Evolutionary conservation across 441 rosid genomes (phyloP).

Genomic region (Erodium texanum): DNA sequence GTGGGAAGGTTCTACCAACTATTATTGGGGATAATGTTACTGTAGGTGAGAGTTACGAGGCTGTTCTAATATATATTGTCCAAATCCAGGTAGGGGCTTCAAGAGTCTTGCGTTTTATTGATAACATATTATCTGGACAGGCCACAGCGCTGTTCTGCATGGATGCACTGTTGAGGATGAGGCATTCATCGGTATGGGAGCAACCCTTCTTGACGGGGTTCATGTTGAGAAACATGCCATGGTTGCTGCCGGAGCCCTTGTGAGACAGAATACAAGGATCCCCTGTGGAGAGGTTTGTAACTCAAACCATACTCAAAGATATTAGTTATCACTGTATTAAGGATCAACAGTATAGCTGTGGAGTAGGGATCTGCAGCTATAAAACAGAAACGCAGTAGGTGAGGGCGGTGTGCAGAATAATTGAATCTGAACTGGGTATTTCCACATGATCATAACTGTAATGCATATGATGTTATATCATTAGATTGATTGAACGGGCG

Average conservation of each 20-base stretch:
- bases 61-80: neutral
- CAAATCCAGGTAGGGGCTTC: neutral
- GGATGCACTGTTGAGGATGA: conserved; percentile 94
- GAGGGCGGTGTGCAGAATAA: neutral
- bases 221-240: conserved; percentile 20
- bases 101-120: neutral
- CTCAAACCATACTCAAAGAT: neutral
- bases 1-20: conserved; percentile 86
- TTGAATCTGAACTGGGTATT: neutral
- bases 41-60: conserved; percentile 46
- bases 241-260: conserved; percentile 10
- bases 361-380: neutral
- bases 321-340: neutral
- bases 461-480: neutral
- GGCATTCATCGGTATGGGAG: conserved; percentile 86
- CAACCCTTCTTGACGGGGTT: conserved; percentile 82
- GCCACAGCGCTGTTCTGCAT: conserved; percentile 92
- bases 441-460: neutral
- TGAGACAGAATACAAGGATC: conserved; percentile 7
- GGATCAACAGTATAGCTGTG: neutral
- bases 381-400: neutral
- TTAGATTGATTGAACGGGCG: neutral
- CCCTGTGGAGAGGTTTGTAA: conserved; percentile 7
- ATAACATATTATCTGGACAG: conserved; percentile 30
- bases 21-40: conserved; percentile 84